Conservation (phyloP, 2,329 filamentous ascomycete genomes). For the Colletotrichum sp. region DNA sequence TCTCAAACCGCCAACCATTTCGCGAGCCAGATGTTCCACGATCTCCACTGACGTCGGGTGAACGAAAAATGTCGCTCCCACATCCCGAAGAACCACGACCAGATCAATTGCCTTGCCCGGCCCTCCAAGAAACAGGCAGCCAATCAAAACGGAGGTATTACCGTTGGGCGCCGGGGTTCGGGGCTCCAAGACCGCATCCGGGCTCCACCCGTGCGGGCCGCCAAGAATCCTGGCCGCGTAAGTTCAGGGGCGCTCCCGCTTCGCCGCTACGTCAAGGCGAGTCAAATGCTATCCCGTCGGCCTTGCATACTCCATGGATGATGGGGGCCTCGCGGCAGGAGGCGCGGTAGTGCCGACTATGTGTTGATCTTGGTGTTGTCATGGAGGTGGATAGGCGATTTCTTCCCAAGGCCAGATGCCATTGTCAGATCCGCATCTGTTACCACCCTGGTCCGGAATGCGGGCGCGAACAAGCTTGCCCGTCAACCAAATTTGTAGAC, state of each 20-base stretch:
- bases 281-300: not conserved
- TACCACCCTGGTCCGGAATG: constrained; percentile 1
- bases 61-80: not conserved
- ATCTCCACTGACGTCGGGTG: constrained; percentile 8
- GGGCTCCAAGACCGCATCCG: not conserved
- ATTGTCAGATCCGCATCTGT: not conserved
- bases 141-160: not conserved
- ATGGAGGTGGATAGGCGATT: not conserved
- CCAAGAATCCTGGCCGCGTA: constrained; percentile 13
- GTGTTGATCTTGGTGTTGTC: not conserved
- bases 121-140: not conserved
- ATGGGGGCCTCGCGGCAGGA: not conserved
- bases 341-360: not conserved
- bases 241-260: constrained; percentile 9
- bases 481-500: not conserved
- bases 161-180: not conserved
- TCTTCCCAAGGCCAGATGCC: not conserved
- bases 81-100: constrained; percentile 6
- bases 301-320: not conserved
- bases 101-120: not conserved
- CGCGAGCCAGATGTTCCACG: not conserved
- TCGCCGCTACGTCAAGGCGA: not conserved
- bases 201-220: not conserved
- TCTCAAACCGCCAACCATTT: not conserved
- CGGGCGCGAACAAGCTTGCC: not conserved